phyloP scores from a whole-genome alignment of 371 early-diverging fungal species.

The Mortierella sp. region DNA sequence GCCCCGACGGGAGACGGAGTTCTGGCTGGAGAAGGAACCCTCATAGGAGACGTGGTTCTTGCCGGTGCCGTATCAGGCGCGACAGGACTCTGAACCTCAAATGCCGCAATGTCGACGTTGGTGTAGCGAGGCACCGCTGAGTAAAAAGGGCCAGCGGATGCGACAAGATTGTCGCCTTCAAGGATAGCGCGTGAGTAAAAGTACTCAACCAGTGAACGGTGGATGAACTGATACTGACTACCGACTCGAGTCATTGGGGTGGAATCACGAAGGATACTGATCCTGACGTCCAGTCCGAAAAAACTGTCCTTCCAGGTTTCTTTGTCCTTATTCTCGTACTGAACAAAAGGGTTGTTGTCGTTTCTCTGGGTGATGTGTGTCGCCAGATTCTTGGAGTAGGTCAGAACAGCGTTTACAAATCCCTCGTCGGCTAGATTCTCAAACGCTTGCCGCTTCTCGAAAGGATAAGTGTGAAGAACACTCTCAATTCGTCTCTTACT shows the following conservation, averaged over 20 bases:
- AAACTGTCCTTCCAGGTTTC: not conserved
- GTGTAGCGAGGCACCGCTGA: not conserved
- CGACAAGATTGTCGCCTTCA: not conserved
- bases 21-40: not conserved
- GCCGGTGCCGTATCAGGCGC: not conserved
- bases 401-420: not conserved
- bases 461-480: not conserved
- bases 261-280: not conserved
- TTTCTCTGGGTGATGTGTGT: not conserved
- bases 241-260: not conserved
- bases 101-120: not conserved
- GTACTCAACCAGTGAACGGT: slow-evolving; percentile 1
- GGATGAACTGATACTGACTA: slow-evolving; percentile 12
- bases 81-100: not conserved
- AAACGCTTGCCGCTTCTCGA: not conserved
- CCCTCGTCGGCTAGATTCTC: not conserved
- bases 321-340: not conserved
- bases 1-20: not conserved
- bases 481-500: not conserved
- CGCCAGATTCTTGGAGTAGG: not conserved
- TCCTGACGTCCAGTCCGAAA: not conserved
- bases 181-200: not conserved
- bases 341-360: not conserved
- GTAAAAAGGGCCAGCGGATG: no score
- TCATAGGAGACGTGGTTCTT: not conserved